These are phyloP conservation scores for Tolypocladium amazonense DNA, from an alignment of 2,329 filamentous ascomycete species.

Conservation along the genomic window DNA sequence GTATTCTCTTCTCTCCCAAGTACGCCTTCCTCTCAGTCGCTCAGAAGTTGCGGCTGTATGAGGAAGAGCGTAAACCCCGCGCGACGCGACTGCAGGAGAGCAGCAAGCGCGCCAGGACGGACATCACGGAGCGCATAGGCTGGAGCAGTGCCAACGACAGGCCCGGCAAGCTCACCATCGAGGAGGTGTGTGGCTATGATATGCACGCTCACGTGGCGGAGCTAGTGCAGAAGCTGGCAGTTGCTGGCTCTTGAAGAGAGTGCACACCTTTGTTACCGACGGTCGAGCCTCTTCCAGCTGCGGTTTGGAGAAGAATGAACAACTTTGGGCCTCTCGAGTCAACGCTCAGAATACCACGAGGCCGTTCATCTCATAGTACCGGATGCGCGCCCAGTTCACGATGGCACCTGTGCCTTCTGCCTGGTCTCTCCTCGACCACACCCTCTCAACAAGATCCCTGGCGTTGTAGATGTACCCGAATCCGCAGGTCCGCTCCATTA, in stretches of 20 bases:
- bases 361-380: conserved; percentile 24
- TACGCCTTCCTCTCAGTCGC: conserved; percentile 28
- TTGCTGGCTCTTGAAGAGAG: not conserved
- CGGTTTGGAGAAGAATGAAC: not conserved
- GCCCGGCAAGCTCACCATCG: conserved; percentile 47
- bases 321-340: not conserved
- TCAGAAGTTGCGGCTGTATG: conserved; percentile 34
- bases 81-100: conserved; percentile 40
- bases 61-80: conserved; percentile 35
- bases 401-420: conserved; percentile 13
- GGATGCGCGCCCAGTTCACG: conserved; percentile 23
- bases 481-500: conserved; percentile 32
- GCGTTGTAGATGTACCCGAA: conserved; percentile 31
- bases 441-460: conserved; percentile 25
- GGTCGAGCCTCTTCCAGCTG: not conserved
- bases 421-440: conserved; percentile 23
- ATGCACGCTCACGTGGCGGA: conserved; percentile 13
- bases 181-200: conserved; percentile 50
- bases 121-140: conserved; percentile 32
- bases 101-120: conserved; percentile 38
- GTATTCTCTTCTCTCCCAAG: conserved; percentile 39
- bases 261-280: not conserved
- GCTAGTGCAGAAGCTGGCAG: conserved; percentile 1
- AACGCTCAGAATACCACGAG: conserved; percentile 19
- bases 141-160: conserved; percentile 30